Evolutionary conservation across 768 basidiomycete species (phyloP), one percentile per base, ranked within the genome.

Genomic region (Pilatotrama ljubarskyi): DNA sequence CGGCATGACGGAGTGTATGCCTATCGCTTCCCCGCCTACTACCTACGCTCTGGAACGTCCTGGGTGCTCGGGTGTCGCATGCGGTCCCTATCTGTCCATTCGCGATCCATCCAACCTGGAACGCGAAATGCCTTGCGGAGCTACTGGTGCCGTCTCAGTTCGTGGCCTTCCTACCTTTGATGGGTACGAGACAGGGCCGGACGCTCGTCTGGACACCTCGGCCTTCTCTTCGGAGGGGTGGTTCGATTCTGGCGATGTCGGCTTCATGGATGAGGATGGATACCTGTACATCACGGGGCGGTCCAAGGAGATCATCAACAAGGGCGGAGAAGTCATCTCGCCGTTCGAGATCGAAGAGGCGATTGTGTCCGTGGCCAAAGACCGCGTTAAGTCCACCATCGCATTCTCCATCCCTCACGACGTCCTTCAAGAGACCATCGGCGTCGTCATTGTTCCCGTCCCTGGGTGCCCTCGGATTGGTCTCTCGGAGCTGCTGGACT

Each of bases 261-360:
- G 80, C 1, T 78, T 77, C 62, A 71, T 80, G 75, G 80, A 82
- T 66, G 63, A 61, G 17, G 80, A 81, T 53, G 82, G 76, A 2
- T 74, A 76, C 57, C 66, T 85, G 6, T 78, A 77, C 61, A 79
- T 86, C 63, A 85, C 84, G 0, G 84, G 84, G 6, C 77, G 83
- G 29, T 77, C 83, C 15, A 86, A 86, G 67, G 84, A 86, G 73
- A 81, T 84, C 59, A 83, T 83, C 64, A 81, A 81, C 66, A 80
- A 81, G 60, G 84, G 83, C 17, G 84, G 84, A 6, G 84, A 86
- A 70, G 83, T 85, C 52, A 80, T 85, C 42, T 82, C 81, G 2
- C 85, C 85, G 2, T 81, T 85, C 57, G 84, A 86, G 72, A 73
- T 86, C 17, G 85, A 86, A 68, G 81, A 83, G 48, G 84, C 84